Conservation (phyloP, 106 monocot genomes). For the Phalaenopsis aphrodite region DNA sequence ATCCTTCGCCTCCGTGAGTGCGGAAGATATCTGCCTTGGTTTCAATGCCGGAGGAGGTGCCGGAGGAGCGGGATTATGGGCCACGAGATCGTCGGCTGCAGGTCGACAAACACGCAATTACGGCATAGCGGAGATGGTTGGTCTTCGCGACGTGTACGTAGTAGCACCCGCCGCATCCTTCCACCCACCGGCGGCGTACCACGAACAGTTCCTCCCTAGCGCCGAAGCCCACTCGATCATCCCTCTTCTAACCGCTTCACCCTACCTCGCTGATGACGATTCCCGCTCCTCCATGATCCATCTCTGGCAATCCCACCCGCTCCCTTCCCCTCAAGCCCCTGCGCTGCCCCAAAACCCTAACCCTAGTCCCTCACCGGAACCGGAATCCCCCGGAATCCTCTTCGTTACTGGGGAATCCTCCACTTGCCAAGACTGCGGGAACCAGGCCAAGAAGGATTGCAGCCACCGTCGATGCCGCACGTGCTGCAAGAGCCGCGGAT, state of each 20-base stretch:
- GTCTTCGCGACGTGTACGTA: conserved; percentile 42
- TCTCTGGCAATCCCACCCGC: conserved; percentile 31
- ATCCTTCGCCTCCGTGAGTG: conserved; percentile 22
- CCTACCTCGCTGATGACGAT: conserved; percentile 18
- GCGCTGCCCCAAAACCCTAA: conserved; percentile 13
- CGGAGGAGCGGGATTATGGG: conserved; percentile 5
- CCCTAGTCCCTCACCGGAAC: neutral
- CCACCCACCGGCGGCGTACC: conserved; percentile 5
- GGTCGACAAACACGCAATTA: conserved; percentile 30
- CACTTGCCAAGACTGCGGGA: conserved; percentile 76
- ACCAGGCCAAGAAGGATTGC: conserved; percentile 89
- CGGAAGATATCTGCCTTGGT: neutral
- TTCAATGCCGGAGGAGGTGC: neutral
- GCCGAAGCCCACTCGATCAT: conserved; percentile 40
- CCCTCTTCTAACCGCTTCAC: conserved; percentile 37
- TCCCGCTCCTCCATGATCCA: conserved; percentile 9
- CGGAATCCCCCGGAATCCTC: conserved; percentile 7
- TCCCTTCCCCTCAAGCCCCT: neutral
- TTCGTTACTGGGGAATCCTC: neutral
- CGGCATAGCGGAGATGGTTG: conserved; percentile 44
- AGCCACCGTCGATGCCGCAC: conserved; percentile 55
- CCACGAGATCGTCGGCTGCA: conserved; percentile 5
- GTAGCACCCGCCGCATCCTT: conserved; percentile 9
- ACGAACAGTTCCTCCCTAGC: conserved; percentile 8
- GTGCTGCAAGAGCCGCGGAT: conserved; percentile 70